Base-by-base conservation (phyloP, 805 yeast genomes). In the Pichia rugopelliculosa region DNA sequence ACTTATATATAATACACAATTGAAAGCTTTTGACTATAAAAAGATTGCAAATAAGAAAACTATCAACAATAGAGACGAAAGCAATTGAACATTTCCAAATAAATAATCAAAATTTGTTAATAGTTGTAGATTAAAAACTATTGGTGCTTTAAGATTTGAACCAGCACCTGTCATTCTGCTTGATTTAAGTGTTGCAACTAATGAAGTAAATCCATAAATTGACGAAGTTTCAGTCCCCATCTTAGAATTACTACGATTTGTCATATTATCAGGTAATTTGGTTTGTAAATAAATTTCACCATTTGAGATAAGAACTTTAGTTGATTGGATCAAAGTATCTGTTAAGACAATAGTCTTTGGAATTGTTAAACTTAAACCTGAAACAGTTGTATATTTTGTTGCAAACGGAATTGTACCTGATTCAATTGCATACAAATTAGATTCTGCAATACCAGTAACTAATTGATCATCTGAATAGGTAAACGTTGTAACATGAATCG, bases 341-440 rank as follows among this genome's bases (percentile, higher is more conserved):
- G 61, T 46, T 11, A 50, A 46, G 17, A 51, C 46, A 9, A 55
- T 26, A 7, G 54, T n/a, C 9, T 41, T 33, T 6, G 59, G 53
- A 11, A 61, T 50, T 0, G 68, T 60, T 48, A 67, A 45, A 0
- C 68, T 65, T 30, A 66, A 41, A 2, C 23, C 58, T 57, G 39
- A 46, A 36, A 11, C 60, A 42, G 48, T 59, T 36, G 45, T 58
- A 45, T 59, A 60, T 8, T 53, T 41, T 13, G 33, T 22, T 1
- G 69, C 70, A 36, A 53, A 58, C 25, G 71, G 71, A 20, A 67
- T 67, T 15, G 40, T 43, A n/a, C 62, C 63, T 1, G 66, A 58
- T 6, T 40, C 30, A 10, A 67, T 65, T 5, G 56, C 46, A 39
- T 54, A 56, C 17, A 52, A 33, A 13, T 41, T 21, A 12, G 34